phyloP scores from a whole-genome alignment of 1,284 basidiomycete genomes.

The Pyrrhoderma lamaoense region DNA sequence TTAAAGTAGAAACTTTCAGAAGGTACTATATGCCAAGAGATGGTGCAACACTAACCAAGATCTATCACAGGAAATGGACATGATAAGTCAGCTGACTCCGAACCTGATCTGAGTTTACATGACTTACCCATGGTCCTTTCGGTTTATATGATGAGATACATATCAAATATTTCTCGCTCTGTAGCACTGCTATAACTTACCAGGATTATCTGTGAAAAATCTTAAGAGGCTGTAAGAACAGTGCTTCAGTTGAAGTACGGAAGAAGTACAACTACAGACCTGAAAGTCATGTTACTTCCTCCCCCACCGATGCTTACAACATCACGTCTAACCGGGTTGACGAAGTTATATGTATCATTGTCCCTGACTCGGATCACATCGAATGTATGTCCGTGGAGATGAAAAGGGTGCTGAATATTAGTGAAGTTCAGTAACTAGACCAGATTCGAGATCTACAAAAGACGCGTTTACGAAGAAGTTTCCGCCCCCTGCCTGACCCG shows the following conservation, averaged over 20 bases:
- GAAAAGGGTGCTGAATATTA: background rate
- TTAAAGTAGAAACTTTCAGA: too few species aligned
- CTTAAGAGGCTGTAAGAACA: slow-evolving; percentile 29
- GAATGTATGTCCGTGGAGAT: slow-evolving; percentile 22
- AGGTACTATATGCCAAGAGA: too few species aligned
- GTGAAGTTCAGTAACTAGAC: slow-evolving; percentile 24
- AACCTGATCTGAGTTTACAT: too few species aligned
- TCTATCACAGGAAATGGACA: too few species aligned
- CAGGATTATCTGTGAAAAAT: slow-evolving; percentile 34
- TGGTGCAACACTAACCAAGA: too few species aligned
- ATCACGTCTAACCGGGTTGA: slow-evolving; percentile 28
- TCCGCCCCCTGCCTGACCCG: slow-evolving; percentile 19
- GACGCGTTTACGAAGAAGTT: background rate
- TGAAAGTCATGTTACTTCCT: slow-evolving; percentile 33
- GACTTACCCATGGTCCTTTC: too few species aligned
- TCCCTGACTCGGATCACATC: slow-evolving; percentile 27
- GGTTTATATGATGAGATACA: too few species aligned
- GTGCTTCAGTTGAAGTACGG: slow-evolving; percentile 22
- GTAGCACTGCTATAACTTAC: slow-evolving; percentile 25
- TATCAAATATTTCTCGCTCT: too few species aligned
- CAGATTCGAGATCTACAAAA: slow-evolving; percentile 21
- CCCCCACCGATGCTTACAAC: slow-evolving; percentile 26
- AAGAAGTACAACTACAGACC: too few species aligned
- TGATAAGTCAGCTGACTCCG: too few species aligned
- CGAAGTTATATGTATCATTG: slow-evolving; percentile 26